Percentiles rank a stretch among this genome's conserved stretches.
Evolutionary conservation across 1,284 basidiomycete species (phyloP).

Genomic region (Pyrrhoderma noxium): DNA sequence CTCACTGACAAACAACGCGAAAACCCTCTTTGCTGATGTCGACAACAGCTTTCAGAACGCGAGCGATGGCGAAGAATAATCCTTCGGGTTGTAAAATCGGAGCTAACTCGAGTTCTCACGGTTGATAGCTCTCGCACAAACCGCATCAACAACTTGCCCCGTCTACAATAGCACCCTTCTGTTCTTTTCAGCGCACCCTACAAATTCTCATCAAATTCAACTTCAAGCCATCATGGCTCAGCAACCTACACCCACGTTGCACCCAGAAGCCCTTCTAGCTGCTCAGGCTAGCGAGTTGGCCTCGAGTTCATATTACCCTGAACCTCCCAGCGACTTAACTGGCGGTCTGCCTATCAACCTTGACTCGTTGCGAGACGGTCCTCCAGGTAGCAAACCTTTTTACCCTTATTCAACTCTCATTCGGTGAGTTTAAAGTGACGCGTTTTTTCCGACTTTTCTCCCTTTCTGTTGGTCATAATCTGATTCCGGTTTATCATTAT

Average conservation of each 20-base stretch:
- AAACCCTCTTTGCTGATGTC: too few relatives aligned
- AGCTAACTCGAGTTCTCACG: constrained; percentile 4
- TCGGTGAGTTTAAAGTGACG: constrained; percentile 42
- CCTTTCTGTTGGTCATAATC: too few relatives aligned
- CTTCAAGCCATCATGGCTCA: constrained; percentile 2
- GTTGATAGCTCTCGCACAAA: background rate
- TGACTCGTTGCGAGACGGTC: constrained; percentile 73
- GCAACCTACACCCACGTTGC: constrained; percentile 4
- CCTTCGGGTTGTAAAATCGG: background rate
- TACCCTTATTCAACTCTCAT: constrained; percentile 84
- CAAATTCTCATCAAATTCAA: background rate
- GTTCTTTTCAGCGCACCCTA: background rate
- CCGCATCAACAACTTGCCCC: background rate
- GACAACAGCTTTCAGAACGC: too few relatives aligned
- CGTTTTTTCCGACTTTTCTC: constrained; percentile 14
- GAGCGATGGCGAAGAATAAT: too few relatives aligned
- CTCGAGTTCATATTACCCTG: constrained; percentile 61
- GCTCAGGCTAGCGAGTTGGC: constrained; percentile 19
- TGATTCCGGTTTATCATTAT: background rate
- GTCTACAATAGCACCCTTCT: background rate
- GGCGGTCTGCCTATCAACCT: constrained; percentile 77
- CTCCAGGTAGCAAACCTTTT: constrained; percentile 77
- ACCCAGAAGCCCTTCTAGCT: constrained; percentile 10
- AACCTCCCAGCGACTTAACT: constrained; percentile 64
- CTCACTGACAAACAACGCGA: background rate